phyloP scores from a whole-genome alignment of 1,284 basidiomycete species.

The Leccinum pachyderme region DNA sequence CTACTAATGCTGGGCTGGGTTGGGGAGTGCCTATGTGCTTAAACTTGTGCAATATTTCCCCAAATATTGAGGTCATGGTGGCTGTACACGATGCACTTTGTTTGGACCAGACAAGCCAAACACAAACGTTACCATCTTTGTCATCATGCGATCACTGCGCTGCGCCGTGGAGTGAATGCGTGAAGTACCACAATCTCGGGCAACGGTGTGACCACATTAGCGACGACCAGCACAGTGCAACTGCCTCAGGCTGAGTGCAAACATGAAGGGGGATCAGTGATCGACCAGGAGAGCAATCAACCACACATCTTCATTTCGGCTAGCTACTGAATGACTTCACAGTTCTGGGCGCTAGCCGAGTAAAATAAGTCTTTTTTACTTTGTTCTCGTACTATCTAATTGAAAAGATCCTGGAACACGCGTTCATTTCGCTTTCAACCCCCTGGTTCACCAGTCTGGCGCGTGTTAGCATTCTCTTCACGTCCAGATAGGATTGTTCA shows the following conservation, averaged over 20 bases:
- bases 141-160: slow-evolving; percentile 11
- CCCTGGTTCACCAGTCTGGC: background rate
- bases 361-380: background rate
- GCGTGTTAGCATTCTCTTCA: background rate
- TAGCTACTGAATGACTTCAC: slow-evolving; percentile 19
- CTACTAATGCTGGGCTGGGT: background rate
- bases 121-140: background rate
- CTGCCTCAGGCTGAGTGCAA: slow-evolving; percentile 1
- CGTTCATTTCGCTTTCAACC: slow-evolving; percentile 19
- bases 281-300: slow-evolving; percentile 25
- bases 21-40: slow-evolving; percentile 8
- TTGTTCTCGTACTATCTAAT: background rate
- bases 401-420: background rate
- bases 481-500: background rate
- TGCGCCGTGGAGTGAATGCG: background rate
- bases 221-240: background rate
- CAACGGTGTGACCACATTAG: background rate
- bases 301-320: slow-evolving; percentile 30
- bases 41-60: slow-evolving; percentile 17
- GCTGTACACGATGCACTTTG: background rate
- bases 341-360: background rate
- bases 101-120: background rate
- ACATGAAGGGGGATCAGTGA: slow-evolving; percentile 23
- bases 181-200: background rate
- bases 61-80: slow-evolving; percentile 15